Evolutionary conservation across 768 basidiomycete species (phyloP).

Genomic region (Tubosaeta sp.): DNA sequence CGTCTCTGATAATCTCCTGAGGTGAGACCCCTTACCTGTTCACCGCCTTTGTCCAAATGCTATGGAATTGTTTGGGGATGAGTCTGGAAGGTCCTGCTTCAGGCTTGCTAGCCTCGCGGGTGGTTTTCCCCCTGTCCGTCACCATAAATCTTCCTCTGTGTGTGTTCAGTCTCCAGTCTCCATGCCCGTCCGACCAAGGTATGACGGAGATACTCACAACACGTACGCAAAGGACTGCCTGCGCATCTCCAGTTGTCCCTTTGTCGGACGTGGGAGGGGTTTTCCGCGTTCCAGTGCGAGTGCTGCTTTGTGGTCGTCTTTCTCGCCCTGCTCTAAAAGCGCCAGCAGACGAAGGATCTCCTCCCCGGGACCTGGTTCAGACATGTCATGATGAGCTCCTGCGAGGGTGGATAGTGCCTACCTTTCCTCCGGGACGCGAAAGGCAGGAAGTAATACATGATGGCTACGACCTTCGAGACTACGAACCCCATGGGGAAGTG

Average conservation of each 20-base stretch:
- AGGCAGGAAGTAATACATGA: background rate
- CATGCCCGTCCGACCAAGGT: too few relatives aligned
- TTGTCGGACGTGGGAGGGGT: conserved; percentile 17
- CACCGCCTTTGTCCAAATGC: background rate
- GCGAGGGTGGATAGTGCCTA: background rate
- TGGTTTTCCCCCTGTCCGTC: background rate
- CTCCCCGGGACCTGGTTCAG: conserved; percentile 1
- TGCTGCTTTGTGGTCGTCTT: conserved; percentile 14
- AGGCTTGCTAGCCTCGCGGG: background rate
- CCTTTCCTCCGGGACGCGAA: background rate
- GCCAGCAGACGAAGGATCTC: conserved; percentile 4
- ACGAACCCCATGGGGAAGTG: conserved; percentile 6
- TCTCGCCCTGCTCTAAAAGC: conserved; percentile 13
- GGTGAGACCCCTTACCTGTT: background rate
- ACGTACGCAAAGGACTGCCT: conserved; percentile 8
- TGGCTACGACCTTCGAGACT: conserved; percentile 1
- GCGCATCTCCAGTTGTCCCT: conserved; percentile 19
- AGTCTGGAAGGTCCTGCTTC: background rate
- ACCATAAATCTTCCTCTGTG: conserved; percentile 13
- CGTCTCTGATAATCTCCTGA: background rate
- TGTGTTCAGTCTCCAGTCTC: background rate
- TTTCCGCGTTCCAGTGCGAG: conserved; percentile 34
- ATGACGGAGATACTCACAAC: conserved; percentile 3
- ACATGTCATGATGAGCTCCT: background rate
- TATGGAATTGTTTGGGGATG: background rate